Evolutionary conservation across 2,329 filamentous ascomycete species (phyloP).

Genomic region (Penicillium brevicompactum): DNA sequence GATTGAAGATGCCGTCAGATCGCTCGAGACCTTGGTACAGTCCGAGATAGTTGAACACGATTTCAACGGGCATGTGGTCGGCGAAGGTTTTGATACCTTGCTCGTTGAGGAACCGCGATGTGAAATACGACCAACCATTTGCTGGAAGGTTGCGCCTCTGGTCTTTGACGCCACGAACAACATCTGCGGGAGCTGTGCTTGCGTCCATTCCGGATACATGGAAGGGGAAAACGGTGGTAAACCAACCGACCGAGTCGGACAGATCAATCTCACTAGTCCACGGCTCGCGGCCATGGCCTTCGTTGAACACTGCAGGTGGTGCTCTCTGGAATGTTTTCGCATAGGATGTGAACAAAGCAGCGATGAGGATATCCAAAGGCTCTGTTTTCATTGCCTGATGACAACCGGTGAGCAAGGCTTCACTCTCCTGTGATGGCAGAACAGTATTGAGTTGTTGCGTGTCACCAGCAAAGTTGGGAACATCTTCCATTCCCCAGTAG

Average conservation of each 20-base stretch:
- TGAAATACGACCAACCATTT: neutral
- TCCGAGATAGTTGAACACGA: neutral
- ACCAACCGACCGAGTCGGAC: constrained; percentile 1
- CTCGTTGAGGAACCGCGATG: neutral
- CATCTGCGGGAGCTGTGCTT: neutral
- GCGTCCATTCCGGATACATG: neutral
- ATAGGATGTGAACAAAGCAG: neutral
- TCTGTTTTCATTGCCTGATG: neutral
- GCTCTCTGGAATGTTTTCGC: neutral
- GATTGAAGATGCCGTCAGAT: neutral
- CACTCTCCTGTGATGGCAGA: too few species aligned
- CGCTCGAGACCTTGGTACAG: neutral
- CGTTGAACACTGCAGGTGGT: neutral
- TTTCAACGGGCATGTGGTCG: neutral
- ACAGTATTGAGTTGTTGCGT: too few species aligned
- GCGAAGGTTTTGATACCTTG: neutral
- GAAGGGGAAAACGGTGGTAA: neutral
- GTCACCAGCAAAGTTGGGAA: too few species aligned
- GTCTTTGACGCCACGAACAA: neutral
- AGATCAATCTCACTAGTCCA: neutral
- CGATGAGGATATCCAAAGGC: neutral
- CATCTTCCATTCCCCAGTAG: too few species aligned
- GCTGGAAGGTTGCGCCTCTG: neutral
- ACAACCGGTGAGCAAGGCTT: too few species aligned
- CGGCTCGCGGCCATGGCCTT: neutral